Evolutionary conservation across 441 rosid genomes (phyloP), one percentile per base, ranked within the genome.

Genomic region (Gossypium schwendimanii): DNA sequence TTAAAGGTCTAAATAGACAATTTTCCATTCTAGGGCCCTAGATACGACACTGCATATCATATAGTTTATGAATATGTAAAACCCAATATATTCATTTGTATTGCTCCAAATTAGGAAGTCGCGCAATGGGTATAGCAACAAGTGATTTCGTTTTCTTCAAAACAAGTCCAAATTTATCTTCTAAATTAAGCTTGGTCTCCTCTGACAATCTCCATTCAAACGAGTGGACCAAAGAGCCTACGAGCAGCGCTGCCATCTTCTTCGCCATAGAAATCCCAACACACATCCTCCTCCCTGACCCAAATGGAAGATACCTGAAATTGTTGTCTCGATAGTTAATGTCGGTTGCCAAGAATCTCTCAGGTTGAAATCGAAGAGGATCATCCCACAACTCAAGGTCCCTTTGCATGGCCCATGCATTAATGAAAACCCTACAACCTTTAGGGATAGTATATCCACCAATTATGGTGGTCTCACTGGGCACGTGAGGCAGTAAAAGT

Each of bases 81-180:
- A 1, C 47, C 33, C 33, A 28, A 44, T 12, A 14, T n/a, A 10
- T 57, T 12, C 8, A 58, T 58, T 14, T 6, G 41, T 28, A 60
- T 0, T 3, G 70, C 26, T 52, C 7, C 0, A 3, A 6, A 26
- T 15, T 7, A 3, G 73, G 21, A 0, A 54, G 28, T 23, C 71
- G 50, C 21, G 76, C 71, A 3, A 26, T 10, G 15, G 68, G 79
- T 1, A 69, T 52, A 0, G 60, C 77, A 2, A 73, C n/a, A 1
- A 73, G 58, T 15, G 76, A 70, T 20, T 63, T 6, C 11, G 0
- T 21, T 62, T 33, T 71, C 62, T 67, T 74, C 52, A 75, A 17
- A 39, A 74, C 67, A 18, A 80, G 8, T n/a, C 84, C 77, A 50
- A 78, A 80, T 6, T 73, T 75, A 28, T 82, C 83, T 0, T 33